Base-by-base conservation (phyloP, 495 filamentous ascomycete genomes). In the Chaetomidium leptoderma region DNA sequence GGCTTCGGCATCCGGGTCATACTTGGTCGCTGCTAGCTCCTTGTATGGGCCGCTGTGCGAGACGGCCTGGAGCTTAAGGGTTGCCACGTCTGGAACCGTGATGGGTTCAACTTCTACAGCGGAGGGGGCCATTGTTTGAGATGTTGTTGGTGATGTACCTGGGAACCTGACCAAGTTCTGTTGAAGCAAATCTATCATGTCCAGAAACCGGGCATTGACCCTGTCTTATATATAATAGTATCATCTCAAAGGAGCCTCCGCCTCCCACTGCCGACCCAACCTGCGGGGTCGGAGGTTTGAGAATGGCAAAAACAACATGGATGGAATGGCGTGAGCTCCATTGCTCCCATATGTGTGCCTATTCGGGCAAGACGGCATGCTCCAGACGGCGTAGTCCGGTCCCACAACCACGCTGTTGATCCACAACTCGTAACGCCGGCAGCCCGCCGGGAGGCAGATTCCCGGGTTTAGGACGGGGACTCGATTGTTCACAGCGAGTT, bases 11-110 rank as follows among this genome's bases (percentile, higher is more conserved):
- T 80, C 71, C 16, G 76, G 72, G 53, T 80, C 74, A 57, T 80
- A 82, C 59, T 78, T 76, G 45, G 74, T 75, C 29, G 79, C 63
- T 7, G 73, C 69, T 44, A 84, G 74, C 64, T 87, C 83, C 73
- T 87, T 87, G 72, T 87, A 87, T 44, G 74, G 70, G n/a, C 78
- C 78, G 5, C 70, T 72, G 19, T 76, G 72, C 23, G 67, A 65
- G n/a, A 74, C 70, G 32, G 74, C 66, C 6, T 71, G 65, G 17
- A 76, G 69, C 61, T 68, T 75, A 57, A 58, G 27, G 26, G 45
- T 16, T n/a, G 51, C 10, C 26, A 62, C 72, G 58, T 55, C 72
- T 42, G 61, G 58, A 44, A 57, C 58, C 55, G 55, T 36, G 53
- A 61, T 63, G 43, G 66, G 71, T 61, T 72, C 62, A 44, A 70